phyloP scores from a whole-genome alignment of 1,284 basidiomycete species.

The Ganoderma multipileum region DNA sequence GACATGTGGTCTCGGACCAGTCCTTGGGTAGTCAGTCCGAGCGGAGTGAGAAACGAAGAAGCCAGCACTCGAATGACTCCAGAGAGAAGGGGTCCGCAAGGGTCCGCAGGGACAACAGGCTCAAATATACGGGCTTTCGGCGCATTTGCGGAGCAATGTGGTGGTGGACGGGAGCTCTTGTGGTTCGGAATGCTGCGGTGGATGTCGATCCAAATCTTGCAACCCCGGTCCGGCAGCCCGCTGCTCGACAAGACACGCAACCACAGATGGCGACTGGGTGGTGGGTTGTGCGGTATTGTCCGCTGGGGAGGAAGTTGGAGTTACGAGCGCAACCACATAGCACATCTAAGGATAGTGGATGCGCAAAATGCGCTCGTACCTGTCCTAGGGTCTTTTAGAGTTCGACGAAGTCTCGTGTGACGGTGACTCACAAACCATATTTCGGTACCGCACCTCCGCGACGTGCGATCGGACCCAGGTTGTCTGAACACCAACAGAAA shows the following conservation, averaged over 20 bases:
- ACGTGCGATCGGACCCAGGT: conserved; percentile 90
- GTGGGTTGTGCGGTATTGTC: conserved; percentile 52
- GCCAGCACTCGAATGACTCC: not conserved
- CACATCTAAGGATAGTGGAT: conserved; percentile 44
- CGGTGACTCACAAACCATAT: conserved; percentile 74
- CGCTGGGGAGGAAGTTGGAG: conserved; percentile 48
- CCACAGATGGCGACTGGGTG: conserved; percentile 62
- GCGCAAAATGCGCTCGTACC: conserved; percentile 84
- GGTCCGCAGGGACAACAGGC: not conserved
- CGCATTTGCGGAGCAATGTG: not conserved
- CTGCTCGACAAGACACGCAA: conserved; percentile 73
- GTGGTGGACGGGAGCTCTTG: not conserved
- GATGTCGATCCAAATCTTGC: conserved; percentile 80
- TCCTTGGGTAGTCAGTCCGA: not conserved
- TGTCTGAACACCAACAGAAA: conserved; percentile 94
- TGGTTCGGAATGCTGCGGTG: conserved; percentile 53
- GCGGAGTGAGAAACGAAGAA: not conserved
- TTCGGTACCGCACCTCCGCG: conserved; percentile 93
- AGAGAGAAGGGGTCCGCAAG: not conserved
- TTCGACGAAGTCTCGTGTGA: conserved; percentile 87
- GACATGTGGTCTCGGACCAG: not conserved
- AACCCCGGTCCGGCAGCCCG: conserved; percentile 80
- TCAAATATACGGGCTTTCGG: not conserved
- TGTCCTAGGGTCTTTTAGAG: conserved; percentile 84
- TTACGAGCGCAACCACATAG: conserved; percentile 23